Evolutionary conservation across 2,329 filamentous ascomycete species (phyloP).

Genomic region (Orbilia quercus): DNA sequence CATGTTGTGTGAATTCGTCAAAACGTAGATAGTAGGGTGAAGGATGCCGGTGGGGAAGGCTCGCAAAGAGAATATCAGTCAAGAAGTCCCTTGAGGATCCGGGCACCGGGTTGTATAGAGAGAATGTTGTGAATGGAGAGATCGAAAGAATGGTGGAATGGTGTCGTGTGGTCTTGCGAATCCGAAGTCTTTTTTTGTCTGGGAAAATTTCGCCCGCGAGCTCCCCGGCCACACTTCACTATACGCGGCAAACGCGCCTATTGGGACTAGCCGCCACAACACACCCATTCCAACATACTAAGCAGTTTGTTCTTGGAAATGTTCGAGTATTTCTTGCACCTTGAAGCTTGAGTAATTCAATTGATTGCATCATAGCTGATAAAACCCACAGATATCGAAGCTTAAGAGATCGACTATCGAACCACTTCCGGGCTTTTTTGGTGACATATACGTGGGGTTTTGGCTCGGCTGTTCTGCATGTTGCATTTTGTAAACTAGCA

Average conservation of each 20-base stretch:
- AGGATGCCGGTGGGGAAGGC: background rate
- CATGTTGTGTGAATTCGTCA: slow-evolving; percentile 15
- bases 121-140: background rate
- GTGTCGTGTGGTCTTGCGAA: slow-evolving; percentile 18
- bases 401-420: too few species aligned
- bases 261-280: background rate
- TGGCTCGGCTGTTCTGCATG: slow-evolving; percentile 23
- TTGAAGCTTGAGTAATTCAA: too few species aligned
- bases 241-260: slow-evolving; percentile 9
- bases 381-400: too few species aligned
- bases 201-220: slow-evolving; percentile 38
- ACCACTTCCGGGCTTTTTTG: background rate
- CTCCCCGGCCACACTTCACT: slow-evolving; percentile 1
- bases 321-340: too few species aligned
- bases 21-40: background rate
- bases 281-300: background rate
- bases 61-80: slow-evolving; percentile 49
- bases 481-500: slow-evolving; percentile 15
- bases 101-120: slow-evolving; percentile 7
- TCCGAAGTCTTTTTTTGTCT: slow-evolving; percentile 12
- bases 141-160: slow-evolving; percentile 2
- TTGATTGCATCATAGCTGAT: too few species aligned
- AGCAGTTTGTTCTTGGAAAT: too few species aligned
- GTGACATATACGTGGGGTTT: background rate
- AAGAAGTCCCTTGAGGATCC: slow-evolving; percentile 53